A percentile compares a stretch with the other conserved stretches of the same genome.
Conservation (phyloP, 73 alveolate genomes). For the Tetrahymena thermophila region DNA sequence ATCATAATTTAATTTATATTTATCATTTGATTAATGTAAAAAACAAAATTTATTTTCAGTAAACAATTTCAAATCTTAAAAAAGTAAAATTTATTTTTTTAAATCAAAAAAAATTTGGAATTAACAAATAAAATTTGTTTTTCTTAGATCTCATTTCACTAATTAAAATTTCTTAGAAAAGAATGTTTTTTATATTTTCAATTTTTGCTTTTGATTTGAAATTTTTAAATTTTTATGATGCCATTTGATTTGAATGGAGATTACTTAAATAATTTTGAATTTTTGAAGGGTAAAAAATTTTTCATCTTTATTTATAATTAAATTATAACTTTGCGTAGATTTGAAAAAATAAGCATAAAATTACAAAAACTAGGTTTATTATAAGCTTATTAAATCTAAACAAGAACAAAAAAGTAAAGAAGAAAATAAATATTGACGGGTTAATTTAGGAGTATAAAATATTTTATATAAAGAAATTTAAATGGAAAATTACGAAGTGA, state of each 20-base stretch:
- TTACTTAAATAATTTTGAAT: neutral
- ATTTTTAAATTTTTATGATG: neutral
- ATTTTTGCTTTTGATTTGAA: neutral
- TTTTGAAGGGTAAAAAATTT: neutral
- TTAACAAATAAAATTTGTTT: too few relatives aligned
- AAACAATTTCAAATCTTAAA: too few relatives aligned
- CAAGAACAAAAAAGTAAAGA: neutral
- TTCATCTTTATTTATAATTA: neutral
- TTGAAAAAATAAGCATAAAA: neutral
- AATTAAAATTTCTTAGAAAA: too few relatives aligned
- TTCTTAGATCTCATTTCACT: neutral
- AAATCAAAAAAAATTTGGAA: too few relatives aligned
- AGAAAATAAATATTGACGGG: neutral
- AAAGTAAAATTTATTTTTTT: too few relatives aligned
- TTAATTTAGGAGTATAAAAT: neutral
- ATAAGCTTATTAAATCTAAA: neutral
- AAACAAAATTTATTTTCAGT: too few relatives aligned
- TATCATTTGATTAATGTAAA: too few relatives aligned
- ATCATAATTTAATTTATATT: too few relatives aligned
- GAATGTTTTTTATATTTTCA: neutral
- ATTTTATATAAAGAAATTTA: neutral
- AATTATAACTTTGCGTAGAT: neutral
- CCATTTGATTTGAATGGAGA: neutral
- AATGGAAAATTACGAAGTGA: constrained; percentile 88
- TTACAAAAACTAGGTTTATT: neutral